Evolutionary conservation across 2,329 filamentous ascomycete species (phyloP), one percentile per base, ranked within the genome.

Genomic region (Fusarium miscanthi): DNA sequence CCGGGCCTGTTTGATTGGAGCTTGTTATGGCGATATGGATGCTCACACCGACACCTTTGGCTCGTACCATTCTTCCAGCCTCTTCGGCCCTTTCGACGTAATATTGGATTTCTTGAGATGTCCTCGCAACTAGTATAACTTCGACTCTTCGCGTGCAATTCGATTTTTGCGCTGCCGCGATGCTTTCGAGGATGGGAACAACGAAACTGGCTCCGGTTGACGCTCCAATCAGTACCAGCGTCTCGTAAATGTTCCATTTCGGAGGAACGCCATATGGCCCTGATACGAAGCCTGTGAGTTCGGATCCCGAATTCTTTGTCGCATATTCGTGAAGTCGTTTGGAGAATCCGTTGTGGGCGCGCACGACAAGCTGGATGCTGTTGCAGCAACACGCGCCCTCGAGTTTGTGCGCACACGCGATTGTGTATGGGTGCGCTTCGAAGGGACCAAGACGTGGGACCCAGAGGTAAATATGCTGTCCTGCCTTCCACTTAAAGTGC

Each of bases 161-260:
- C 5, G 80, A 80, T 4, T 64, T 71, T 14, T 80, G 80, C 0
- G 81, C 78, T 37, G 83, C 81, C 3, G 89, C 82, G 4, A 89
- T 81, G 67, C 84, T 85, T 72, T 91, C 88, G 2, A 91, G 81
- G 6, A 91, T 88, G 0, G 89, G 88, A 10, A 91, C 79, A 3
- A 87, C 89, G 61, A 89, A 91, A 7, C 88, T 90, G 3, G 88
- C 87, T n/a, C 89, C 89, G 0, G 89, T 91, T 1, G 89, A 91
- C 1, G 89, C 89, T 0, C 88, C 89, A 45, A 91, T 87, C 7
- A 91, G 81, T 8, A 91, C 81, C 46, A 91, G 78, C 1, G 88
- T 89, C 78, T 91, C 89, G 76, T 87, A 91, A 1, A 87, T 82
- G 52, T 89, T 84, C 87, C 87, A 90, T 8, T 83, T 81, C 0